These are phyloP conservation scores for Nitzschia sp. DNA, from an alignment of 108 stramenopile species.

Conservation along the genomic window DNA sequence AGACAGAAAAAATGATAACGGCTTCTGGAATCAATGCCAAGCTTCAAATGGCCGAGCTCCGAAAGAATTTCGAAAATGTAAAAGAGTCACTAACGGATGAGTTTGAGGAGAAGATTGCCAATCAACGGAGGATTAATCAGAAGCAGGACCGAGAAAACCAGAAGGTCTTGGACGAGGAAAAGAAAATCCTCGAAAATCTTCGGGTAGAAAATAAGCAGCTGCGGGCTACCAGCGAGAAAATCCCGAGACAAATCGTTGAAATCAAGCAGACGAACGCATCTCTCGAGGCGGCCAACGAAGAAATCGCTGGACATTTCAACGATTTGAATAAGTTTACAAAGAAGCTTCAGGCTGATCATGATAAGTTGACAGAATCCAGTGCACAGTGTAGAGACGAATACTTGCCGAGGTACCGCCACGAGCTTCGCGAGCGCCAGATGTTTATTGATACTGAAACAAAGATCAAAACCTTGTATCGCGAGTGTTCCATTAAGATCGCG, in stretches of 20 bases:
- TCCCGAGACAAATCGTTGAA: conserved; percentile 28
- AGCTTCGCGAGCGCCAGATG: conserved; percentile 22
- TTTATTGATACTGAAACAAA: conserved; percentile 19
- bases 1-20: conserved; percentile 16
- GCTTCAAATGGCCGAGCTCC: conserved; percentile 8
- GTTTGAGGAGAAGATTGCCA: conserved; percentile 15
- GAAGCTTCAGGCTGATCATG: conserved; percentile 31
- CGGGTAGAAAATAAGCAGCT: conserved; percentile 25
- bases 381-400: conserved; percentile 25
- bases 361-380: conserved; percentile 14
- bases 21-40: neutral
- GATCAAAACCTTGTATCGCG: conserved; percentile 23
- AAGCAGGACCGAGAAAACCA: conserved; percentile 18
- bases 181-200: conserved; percentile 23
- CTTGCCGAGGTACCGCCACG: conserved; percentile 31
- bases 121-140: conserved; percentile 12
- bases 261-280: conserved; percentile 5
- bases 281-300: conserved; percentile 18
- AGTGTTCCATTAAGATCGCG: conserved; percentile 17
- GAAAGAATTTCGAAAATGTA: conserved; percentile 5
- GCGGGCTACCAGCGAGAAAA: conserved; percentile 7
- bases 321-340: conserved; percentile 13
- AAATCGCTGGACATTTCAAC: conserved; percentile 20
- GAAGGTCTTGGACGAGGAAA: conserved; percentile 24
- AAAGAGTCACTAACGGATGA: conserved; percentile 14